A percentile compares a stretch with the other conserved stretches of the same genome.
Conservation (phyloP, 208 protist species). For the Trichomonas vaginalis region DNA sequence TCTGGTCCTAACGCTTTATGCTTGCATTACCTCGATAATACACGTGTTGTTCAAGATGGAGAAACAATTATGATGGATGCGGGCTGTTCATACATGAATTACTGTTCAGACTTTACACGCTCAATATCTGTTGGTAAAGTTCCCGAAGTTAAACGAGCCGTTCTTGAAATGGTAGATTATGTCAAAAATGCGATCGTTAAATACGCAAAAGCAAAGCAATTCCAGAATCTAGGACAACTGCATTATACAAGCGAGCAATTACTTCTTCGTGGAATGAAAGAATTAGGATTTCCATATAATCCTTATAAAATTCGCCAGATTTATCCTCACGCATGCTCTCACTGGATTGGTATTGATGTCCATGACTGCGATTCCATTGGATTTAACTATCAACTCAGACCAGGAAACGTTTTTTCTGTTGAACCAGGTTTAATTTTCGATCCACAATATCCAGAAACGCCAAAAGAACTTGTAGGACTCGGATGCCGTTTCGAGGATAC, state of each 20-base stretch:
- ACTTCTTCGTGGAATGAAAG: neutral
- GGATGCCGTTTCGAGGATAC: slow-evolving; percentile 2
- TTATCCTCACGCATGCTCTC: neutral
- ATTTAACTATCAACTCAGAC: neutral
- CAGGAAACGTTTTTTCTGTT: neutral
- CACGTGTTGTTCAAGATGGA: neutral
- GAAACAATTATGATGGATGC: neutral
- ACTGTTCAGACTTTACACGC: neutral
- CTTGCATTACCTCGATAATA: neutral
- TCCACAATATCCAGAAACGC: neutral
- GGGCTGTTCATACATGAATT: neutral
- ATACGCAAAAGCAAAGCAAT: neutral
- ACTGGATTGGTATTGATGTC: slow-evolving; percentile 5
- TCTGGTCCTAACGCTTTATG: neutral
- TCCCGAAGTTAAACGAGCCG: neutral
- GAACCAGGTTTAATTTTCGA: neutral
- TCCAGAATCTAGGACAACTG: neutral
- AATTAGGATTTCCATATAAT: neutral
- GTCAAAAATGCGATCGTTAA: neutral
- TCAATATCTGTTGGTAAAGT: neutral
- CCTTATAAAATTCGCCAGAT: neutral
- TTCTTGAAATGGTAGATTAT: neutral
- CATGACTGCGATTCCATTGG: neutral
- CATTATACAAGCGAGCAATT: neutral
- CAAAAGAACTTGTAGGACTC: neutral